Evolutionary conservation across 192 early-diverging fungal species (phyloP).

Genomic region (Umbelopsis sp.): DNA sequence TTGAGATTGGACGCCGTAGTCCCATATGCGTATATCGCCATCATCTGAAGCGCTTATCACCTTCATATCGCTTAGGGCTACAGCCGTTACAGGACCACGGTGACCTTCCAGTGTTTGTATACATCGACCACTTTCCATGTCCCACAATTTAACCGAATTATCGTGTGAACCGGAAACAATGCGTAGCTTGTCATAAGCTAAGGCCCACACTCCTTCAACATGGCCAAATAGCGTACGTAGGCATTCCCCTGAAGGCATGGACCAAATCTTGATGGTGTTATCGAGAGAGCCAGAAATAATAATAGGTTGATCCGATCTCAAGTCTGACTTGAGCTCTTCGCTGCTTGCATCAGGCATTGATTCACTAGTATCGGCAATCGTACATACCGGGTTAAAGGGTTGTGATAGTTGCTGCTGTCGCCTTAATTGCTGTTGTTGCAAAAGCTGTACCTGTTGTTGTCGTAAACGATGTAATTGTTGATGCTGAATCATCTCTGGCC

Average conservation of each 20-base stretch:
- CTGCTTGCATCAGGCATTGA: constrained; percentile 25
- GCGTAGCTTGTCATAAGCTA: constrained; percentile 75
- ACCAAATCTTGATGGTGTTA: constrained; percentile 89
- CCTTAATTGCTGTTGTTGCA: constrained; percentile 18
- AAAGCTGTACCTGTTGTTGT: constrained; percentile 15
- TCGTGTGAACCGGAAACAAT: constrained; percentile 71
- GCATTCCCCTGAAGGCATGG: constrained; percentile 76
- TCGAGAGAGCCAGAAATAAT: constrained; percentile 89
- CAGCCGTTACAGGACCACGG: constrained; percentile 75
- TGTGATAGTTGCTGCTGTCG: constrained; percentile 37
- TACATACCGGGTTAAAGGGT: constrained; percentile 22
- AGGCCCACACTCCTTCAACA: constrained; percentile 77
- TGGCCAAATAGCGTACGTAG: constrained; percentile 81
- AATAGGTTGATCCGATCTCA: constrained; percentile 34
- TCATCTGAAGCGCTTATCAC: constrained; percentile 88
- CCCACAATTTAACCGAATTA: constrained; percentile 75
- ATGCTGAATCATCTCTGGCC: neutral
- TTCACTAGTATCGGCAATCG: constrained; percentile 49
- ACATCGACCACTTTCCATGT: constrained; percentile 68
- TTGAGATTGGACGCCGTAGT: constrained; percentile 62
- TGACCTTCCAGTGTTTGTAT: constrained; percentile 69
- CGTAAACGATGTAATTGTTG: constrained; percentile 1
- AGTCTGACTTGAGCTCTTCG: neutral
- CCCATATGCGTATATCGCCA: constrained; percentile 79
- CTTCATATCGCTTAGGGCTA: constrained; percentile 85